Evolutionary conservation across 2,329 filamentous ascomycete species (phyloP), one percentile per base, ranked within the genome.

Genomic region (Calonectria ilicicola): DNA sequence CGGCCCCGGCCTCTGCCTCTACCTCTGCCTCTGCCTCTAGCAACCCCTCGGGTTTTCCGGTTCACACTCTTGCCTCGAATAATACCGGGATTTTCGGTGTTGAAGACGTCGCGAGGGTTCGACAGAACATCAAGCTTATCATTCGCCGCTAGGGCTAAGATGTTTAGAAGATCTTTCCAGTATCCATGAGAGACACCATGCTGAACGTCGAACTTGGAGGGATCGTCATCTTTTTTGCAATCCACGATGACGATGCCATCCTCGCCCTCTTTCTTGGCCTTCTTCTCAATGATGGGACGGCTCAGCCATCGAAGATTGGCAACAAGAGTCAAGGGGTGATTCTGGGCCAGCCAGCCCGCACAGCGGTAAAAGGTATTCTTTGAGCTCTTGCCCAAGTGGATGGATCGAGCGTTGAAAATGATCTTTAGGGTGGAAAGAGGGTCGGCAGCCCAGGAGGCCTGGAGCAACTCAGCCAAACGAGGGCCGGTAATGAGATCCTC

Each of bases 151-250:
- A 92, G 83, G 1, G 85, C 87, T 0, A 92, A 83, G 3, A 92
- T 83, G 75, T 91, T 92, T 2, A 91, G 81, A 3, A 91, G 81
- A 76, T 92, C 90, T 74, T 92, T 91, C 89, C 89, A 92, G 80
- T 91, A 92, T 0, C 90, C 89, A 65, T 92, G 90, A 5, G 90
- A 83, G 2, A 89, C 85, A 0, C 87, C 87, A 44, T 88, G 80
- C 56, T 81, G 80, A 19, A 88, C 84, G 46, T 90, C 86, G 69
- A 85, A 84, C 10, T 79, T 80, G 15, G 79, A 64, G 0, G 77
- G 70, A 9, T 85, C 84, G 19, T 85, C 80, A 7, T 86, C 84
- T 17, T 84, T 80, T 1, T 81, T 79, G 1, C 80, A 78, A 3
- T 83, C 80, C 0, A 79, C 65, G 10, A 83, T 74, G 3, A 85